phyloP scores from a whole-genome alignment of 1,284 basidiomycete species.

The Leccinum glutinopallens region DNA sequence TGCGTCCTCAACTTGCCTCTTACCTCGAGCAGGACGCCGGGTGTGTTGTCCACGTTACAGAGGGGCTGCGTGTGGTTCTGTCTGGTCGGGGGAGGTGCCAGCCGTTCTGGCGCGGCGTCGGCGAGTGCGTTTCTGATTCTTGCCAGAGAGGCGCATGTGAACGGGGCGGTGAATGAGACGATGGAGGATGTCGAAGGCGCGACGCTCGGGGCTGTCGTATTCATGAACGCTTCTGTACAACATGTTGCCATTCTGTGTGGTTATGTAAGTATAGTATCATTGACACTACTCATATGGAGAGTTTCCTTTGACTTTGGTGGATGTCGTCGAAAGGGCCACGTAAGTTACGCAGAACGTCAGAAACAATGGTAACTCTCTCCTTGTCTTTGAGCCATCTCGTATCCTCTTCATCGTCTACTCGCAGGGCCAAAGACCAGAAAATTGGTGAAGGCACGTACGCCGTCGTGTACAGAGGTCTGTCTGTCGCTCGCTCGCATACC shows the following conservation, averaged over 20 bases:
- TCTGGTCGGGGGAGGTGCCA: conserved; percentile 19
- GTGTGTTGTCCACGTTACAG: conserved; percentile 65
- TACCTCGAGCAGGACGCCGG: conserved; percentile 72
- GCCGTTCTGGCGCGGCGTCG: conserved; percentile 5
- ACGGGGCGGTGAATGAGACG: conserved; percentile 41
- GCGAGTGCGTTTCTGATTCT: conserved; percentile 45
- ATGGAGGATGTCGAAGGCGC: conserved; percentile 17
- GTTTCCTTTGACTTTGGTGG: conserved; percentile 42
- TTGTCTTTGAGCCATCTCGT: conserved; percentile 9
- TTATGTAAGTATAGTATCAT: too few species aligned
- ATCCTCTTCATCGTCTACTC: conserved; percentile 10
- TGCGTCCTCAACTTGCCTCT: conserved; percentile 66
- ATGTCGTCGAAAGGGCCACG: conserved; percentile 72
- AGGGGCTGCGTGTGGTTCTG: conserved; percentile 56
- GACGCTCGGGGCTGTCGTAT: conserved; percentile 3
- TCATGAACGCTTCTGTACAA: conserved; percentile 29
- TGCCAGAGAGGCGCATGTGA: conserved; percentile 42
- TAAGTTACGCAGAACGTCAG: conserved; percentile 56
- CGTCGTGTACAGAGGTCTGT: conserved; percentile 88
- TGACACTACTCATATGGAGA: conserved; percentile 6
- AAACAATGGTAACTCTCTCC: conserved; percentile 55
- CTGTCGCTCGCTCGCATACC: not conserved
- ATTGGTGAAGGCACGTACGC: conserved; percentile 98
- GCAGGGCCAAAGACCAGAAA: conserved; percentile 84
- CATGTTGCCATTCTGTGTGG: conserved; percentile 29